Percentiles rank a stretch among this genome's conserved stretches.
Evolutionary conservation across 208 protist species (phyloP).

Genomic region (Acanthamoeba lenticulata): DNA sequence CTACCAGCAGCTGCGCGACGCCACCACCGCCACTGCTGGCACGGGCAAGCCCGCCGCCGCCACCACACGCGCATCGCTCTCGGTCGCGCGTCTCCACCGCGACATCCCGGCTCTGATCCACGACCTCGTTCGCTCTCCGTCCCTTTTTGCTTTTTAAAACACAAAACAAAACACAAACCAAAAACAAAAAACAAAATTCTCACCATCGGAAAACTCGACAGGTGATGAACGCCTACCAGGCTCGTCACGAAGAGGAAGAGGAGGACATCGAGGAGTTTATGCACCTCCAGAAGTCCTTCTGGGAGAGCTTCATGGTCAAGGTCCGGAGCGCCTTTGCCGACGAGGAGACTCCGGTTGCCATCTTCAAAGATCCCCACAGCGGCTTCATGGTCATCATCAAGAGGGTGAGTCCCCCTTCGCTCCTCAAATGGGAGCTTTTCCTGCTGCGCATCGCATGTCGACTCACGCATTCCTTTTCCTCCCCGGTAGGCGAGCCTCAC

Average conservation of each 20-base stretch:
- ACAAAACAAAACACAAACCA: too few species aligned
- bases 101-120: conserved; percentile 27
- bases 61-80: not conserved
- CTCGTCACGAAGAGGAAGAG: not conserved
- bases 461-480: not conserved
- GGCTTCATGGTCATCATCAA: conserved; percentile 56
- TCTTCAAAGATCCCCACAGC: not conserved
- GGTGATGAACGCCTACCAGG: not conserved
- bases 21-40: not conserved
- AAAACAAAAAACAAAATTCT: not conserved
- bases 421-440: not conserved
- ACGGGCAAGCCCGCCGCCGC: not conserved
- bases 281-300: conserved; percentile 35
- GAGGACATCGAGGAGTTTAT: conserved; percentile 31
- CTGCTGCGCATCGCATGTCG: not conserved
- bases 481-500: conserved; percentile 9
- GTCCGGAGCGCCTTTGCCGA: not conserved
- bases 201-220: not conserved
- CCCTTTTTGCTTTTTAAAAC: not conserved
- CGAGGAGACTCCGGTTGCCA: conserved; percentile 14
- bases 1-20: conserved; percentile 33
- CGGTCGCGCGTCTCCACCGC: not conserved
- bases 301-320: not conserved
- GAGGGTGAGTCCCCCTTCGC: not conserved
- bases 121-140: not conserved